Conservation (phyloP, 2,329 filamentous ascomycete genomes). For the Orbilia oligospora region DNA sequence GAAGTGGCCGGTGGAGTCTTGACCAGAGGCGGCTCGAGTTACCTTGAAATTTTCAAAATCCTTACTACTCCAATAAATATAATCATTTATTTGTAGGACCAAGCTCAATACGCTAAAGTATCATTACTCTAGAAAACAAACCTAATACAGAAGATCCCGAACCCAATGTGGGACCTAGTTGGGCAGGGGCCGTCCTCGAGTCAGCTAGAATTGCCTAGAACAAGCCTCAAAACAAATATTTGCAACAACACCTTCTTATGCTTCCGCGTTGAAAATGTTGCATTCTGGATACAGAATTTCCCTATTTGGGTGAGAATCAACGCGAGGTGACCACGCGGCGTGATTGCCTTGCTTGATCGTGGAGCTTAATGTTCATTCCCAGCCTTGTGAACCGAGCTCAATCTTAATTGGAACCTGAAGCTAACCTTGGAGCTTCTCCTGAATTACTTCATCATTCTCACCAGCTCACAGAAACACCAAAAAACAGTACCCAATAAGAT, state of each 20-base stretch:
- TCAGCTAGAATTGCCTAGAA: background rate
- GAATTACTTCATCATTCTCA: slow-evolving; percentile 11
- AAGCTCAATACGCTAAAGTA: too few relatives aligned
- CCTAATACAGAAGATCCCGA: too few relatives aligned
- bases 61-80: too few relatives aligned
- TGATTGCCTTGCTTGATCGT: background rate
- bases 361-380: background rate
- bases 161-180: too few relatives aligned
- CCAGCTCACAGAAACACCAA: background rate
- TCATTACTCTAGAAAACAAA: too few relatives aligned
- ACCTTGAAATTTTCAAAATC: too few relatives aligned
- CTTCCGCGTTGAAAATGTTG: slow-evolving; percentile 20
- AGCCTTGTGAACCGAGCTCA: background rate
- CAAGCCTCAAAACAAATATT: background rate
- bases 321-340: slow-evolving; percentile 18
- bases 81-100: too few relatives aligned
- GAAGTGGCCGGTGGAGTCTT: too few relatives aligned
- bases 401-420: background rate
- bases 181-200: too few relatives aligned
- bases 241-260: background rate
- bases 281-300: slow-evolving; percentile 11
- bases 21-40: too few relatives aligned
- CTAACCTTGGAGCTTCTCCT: slow-evolving; percentile 2
- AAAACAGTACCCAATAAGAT: background rate
- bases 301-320: slow-evolving; percentile 6